Base-by-base conservation (phyloP, 192 early-diverging fungal species). In the Entomortierella chlamydospora region DNA sequence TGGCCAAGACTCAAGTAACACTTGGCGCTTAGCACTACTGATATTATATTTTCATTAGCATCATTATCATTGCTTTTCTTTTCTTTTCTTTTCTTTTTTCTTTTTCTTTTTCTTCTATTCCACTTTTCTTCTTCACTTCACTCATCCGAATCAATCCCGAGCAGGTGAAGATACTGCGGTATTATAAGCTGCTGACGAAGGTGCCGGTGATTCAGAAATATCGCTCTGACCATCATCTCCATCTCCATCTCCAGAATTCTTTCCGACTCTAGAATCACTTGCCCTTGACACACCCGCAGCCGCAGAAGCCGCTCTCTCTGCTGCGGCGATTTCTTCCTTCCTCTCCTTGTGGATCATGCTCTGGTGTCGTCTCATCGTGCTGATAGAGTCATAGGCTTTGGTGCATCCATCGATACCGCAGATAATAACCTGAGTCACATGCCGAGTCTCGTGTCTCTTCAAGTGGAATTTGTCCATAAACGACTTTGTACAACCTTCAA, bases 391-490 rank as follows among this genome's bases (percentile, higher is more conserved):
- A n/a, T 79, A 79, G 15, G 76, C 76, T 30, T 79, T 79, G 34
- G 68, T 79, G 26, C 76, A 79, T 28, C 76, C 76, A 43, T 79
- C 76, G 12, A 79, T 70, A 4, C 76, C 76, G 42, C 76, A 79
- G 1, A 65, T 51, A 66, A 79, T 79, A 62, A 53, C 68, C 18
- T 79, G 51, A 0, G 76, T 79, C 6, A 79, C 63, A 79, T 79
- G 76, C 1, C 76, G 67, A 28, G 47, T 52, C 51, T 79, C 76
- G 39, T 79, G 76, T 45, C 62, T 61, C 23, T 70, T 45, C 41
- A 79, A 33, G 65, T 79, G 76, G 50, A 79, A 79, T 43, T 70
- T 79, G 42, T 79, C 76, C 76, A 79, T 79, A 37, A 79, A 79
- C 6, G 76, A 79, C 39, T 79, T 79, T n/a, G 61, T 41, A 28